These are phyloP conservation scores for Lentinula sp. DNA, from an alignment of 768 basidiomycete species.

Conservation along the genomic window DNA sequence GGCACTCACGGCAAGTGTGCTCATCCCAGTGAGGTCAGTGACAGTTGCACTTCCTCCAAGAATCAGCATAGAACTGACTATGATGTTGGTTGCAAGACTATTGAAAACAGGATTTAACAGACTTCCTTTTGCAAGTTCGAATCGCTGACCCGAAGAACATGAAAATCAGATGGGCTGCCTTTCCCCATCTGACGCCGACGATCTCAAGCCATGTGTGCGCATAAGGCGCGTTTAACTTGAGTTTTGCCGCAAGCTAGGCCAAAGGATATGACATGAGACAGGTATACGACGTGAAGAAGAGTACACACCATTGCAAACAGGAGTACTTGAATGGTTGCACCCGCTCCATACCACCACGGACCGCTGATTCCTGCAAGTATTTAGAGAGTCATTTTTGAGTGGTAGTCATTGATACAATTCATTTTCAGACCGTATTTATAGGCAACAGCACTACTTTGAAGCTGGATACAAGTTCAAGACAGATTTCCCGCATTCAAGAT, in stretches of 20 bases:
- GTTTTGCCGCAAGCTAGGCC: slow-evolving; percentile 74
- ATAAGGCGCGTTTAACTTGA: slow-evolving; percentile 87
- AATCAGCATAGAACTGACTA: slow-evolving; percentile 83
- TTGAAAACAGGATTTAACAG: not conserved
- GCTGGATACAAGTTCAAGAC: slow-evolving; percentile 23
- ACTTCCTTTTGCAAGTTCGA: not conserved
- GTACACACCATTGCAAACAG: slow-evolving; percentile 74
- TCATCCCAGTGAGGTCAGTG: slow-evolving; percentile 83
- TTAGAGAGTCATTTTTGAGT: not conserved
- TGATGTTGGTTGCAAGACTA: slow-evolving; percentile 83
- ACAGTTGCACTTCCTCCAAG: slow-evolving; percentile 86
- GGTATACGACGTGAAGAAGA: not conserved
- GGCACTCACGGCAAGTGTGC: slow-evolving; percentile 61
- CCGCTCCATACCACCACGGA: slow-evolving; percentile 82
- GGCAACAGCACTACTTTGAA: slow-evolving; percentile 79
- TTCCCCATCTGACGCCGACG: slow-evolving; percentile 76
- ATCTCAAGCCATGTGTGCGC: slow-evolving; percentile 90
- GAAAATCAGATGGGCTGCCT: slow-evolving; percentile 72
- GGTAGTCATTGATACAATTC: not conserved
- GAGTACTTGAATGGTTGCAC: slow-evolving; percentile 36
- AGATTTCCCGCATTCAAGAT: not conserved
- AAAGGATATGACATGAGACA: not conserved
- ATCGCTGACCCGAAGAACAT: slow-evolving; percentile 73
- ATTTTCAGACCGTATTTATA: slow-evolving; percentile 63
- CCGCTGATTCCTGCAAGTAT: slow-evolving; percentile 55